phyloP scores from a whole-genome alignment of 78 protist genomes.

The Carpediemonas membranifera region DNA sequence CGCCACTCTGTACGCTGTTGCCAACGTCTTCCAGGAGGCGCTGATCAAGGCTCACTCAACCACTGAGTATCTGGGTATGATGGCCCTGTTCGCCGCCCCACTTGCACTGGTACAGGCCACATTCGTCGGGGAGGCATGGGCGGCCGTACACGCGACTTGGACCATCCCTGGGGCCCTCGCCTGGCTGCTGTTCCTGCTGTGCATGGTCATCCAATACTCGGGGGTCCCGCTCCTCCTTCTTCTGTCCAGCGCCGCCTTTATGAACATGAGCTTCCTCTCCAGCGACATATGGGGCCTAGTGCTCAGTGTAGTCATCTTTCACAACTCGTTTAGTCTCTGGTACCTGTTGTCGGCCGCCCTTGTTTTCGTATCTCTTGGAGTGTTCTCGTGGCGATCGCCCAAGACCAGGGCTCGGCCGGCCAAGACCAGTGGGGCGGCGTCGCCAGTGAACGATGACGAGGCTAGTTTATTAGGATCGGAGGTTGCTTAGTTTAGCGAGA shows the following conservation, averaged over 20 bases:
- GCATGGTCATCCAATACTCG: background rate
- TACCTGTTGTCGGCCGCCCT: background rate
- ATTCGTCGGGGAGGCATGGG: background rate
- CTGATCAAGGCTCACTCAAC: background rate
- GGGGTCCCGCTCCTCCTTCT: background rate
- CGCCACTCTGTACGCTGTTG: background rate
- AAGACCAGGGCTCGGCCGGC: background rate
- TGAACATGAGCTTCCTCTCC: constrained; percentile 1
- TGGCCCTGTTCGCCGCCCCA: background rate
- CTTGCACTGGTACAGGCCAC: background rate
- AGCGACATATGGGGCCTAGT: background rate
- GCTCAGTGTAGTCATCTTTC: background rate
- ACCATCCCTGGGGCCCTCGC: background rate
- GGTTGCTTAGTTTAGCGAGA: too few species aligned
- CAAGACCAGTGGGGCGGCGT: background rate
- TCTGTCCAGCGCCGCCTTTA: background rate
- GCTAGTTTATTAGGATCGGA: too few species aligned
- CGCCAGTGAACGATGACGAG: too few species aligned
- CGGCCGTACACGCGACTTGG: background rate
- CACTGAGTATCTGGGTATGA: background rate
- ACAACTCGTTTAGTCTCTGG: background rate
- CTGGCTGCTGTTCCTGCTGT: background rate
- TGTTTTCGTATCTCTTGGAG: background rate
- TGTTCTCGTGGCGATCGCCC: background rate
- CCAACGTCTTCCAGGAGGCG: background rate